Conservation (phyloP, 2,329 filamentous ascomycete genomes). For the Talaromyces atroroseus region DNA sequence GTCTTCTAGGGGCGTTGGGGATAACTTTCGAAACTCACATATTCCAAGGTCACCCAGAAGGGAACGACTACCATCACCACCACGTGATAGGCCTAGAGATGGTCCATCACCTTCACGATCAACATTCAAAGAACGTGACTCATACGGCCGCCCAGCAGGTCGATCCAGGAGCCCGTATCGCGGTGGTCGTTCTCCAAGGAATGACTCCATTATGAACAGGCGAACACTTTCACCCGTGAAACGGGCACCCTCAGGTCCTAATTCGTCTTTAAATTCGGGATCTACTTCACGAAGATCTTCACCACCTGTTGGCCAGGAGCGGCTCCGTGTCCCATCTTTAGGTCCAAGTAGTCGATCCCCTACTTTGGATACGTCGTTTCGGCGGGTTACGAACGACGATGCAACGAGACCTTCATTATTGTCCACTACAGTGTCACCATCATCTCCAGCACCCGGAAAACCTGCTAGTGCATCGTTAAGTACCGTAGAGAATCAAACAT, state of each 20-base stretch:
- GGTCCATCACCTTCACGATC: not conserved
- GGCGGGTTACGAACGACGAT: constrained; percentile 1
- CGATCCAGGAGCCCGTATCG: constrained; percentile 52
- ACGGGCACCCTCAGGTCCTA: constrained; percentile 39
- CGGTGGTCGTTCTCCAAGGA: constrained; percentile 46
- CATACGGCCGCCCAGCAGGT: constrained; percentile 31
- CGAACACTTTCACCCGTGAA: constrained; percentile 49
- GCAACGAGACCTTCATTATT: not conserved
- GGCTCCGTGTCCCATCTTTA: constrained; percentile 27
- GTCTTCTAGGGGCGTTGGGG: constrained; percentile 30
- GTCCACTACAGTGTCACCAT: not conserved
- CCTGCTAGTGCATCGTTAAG: not conserved
- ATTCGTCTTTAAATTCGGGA: constrained; percentile 50
- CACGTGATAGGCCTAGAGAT: constrained; percentile 11
- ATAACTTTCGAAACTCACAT: constrained; percentile 31
- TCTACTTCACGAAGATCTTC: constrained; percentile 58
- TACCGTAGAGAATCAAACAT: not conserved
- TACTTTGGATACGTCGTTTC: not conserved
- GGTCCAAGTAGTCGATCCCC: constrained; percentile 19
- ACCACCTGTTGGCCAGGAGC: constrained; percentile 52
- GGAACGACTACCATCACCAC: constrained; percentile 25
- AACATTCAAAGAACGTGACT: constrained; percentile 25
- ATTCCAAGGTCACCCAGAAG: constrained; percentile 28
- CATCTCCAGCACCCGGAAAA: not conserved
- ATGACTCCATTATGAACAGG: constrained; percentile 46